Conservation (phyloP, 2,329 filamentous ascomycete species). For the Ophiocordyceps polyrhachis-furcata region DNA sequence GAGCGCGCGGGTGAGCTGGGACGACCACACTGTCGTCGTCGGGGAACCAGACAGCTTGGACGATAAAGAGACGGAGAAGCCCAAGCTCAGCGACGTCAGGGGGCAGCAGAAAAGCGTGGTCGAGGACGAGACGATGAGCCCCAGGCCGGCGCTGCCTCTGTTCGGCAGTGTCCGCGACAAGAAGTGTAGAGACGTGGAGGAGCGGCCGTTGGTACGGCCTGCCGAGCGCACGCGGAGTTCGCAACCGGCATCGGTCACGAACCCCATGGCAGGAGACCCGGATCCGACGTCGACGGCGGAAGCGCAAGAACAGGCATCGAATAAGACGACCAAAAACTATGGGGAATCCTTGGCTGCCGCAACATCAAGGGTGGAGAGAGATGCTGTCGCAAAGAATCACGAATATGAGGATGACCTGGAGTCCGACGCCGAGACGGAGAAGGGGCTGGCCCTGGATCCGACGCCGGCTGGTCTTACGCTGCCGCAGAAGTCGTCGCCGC, state of each 20-base stretch:
- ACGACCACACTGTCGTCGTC: constrained; percentile 41
- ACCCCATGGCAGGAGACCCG: constrained; percentile 4
- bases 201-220: constrained; percentile 39
- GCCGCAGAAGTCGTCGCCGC: neutral
- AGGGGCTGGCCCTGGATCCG: constrained; percentile 1
- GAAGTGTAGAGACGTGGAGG: constrained; percentile 32
- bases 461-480: neutral
- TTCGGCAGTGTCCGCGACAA: constrained; percentile 58
- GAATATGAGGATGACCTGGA: constrained; percentile 22
- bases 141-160: constrained; percentile 52
- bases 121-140: constrained; percentile 54
- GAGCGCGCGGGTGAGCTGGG: constrained; percentile 59
- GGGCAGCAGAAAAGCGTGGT: constrained; percentile 24
- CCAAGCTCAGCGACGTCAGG: constrained; percentile 17
- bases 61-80: constrained; percentile 14
- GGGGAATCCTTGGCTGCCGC: constrained; percentile 51
- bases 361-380: constrained; percentile 46
- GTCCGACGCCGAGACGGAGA: constrained; percentile 3
- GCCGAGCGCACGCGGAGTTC: constrained; percentile 16
- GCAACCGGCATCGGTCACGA: neutral
- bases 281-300: constrained; percentile 38
- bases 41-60: constrained; percentile 23
- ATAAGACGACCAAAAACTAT: constrained; percentile 35
- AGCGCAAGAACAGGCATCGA: constrained; percentile 31
- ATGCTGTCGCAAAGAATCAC: constrained; percentile 37